Conservation (phyloP, 306 rosid genomes). For the Ochetophila trinervis region DNA sequence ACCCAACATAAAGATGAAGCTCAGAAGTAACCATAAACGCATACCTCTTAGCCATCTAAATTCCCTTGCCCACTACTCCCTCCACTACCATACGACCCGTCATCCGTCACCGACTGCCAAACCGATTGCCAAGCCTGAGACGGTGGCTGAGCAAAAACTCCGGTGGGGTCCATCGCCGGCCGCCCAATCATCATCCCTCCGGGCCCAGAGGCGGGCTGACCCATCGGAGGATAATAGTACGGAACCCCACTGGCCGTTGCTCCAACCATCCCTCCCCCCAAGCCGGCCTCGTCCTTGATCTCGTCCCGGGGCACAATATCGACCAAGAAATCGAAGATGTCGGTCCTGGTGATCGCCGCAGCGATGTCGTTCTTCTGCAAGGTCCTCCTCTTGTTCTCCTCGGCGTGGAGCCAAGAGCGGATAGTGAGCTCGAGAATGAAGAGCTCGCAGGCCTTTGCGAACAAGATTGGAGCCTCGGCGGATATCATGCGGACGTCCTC, state of each 20-base stretch:
- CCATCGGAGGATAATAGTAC: constrained; percentile 81
- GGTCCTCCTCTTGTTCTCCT: constrained; percentile 91
- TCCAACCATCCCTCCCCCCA: constrained; percentile 52
- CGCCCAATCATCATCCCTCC: constrained; percentile 83
- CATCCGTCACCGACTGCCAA: constrained; percentile 76
- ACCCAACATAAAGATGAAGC: neutral
- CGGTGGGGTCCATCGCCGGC: constrained; percentile 85
- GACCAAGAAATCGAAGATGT: constrained; percentile 79
- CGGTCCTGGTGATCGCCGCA: constrained; percentile 90
- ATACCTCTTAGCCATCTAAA: constrained; percentile 79
- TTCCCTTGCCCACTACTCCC: constrained; percentile 64
- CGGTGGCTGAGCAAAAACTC: constrained; percentile 81
- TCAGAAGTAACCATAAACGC: neutral
- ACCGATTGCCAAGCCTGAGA: constrained; percentile 98
- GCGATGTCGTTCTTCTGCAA: constrained; percentile 95
- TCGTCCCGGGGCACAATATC: constrained; percentile 96
- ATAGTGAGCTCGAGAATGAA: constrained; percentile 98
- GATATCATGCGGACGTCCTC: constrained; percentile 99
- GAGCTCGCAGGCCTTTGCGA: constrained; percentile 97
- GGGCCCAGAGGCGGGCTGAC: constrained; percentile 65
- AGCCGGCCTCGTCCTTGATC: constrained; percentile 75
- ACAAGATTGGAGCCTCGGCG: constrained; percentile 87
- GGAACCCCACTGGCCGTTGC: constrained; percentile 81
- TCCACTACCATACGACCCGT: constrained; percentile 61
- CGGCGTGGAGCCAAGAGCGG: constrained; percentile 98